Evolutionary conservation across 352 stramenopile species (phyloP).

Genomic region (Aphanomyces invadans): DNA sequence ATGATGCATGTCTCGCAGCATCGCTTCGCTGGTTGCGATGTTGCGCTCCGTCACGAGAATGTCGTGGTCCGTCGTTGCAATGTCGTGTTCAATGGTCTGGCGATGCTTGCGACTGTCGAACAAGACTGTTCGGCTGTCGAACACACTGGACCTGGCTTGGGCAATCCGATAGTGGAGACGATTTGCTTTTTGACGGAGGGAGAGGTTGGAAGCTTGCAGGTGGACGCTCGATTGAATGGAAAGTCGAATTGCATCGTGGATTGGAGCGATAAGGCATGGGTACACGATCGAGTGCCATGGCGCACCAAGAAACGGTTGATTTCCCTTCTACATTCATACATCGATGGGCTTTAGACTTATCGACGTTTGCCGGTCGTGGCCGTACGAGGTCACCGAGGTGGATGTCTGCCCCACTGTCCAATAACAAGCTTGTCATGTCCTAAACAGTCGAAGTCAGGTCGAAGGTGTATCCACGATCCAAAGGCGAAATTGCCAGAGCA

Average conservation of each 20-base stretch:
- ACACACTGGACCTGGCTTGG: neutral
- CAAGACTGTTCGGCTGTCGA: neutral
- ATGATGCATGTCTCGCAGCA: neutral
- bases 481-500: too few species aligned
- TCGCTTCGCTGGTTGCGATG: neutral
- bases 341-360: too few species aligned
- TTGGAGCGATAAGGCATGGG: slow-evolving; percentile 11
- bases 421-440: slow-evolving; percentile 1
- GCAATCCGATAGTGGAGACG: neutral
- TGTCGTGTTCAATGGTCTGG: neutral
- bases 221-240: neutral
- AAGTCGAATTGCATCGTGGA: neutral
- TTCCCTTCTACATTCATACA: slow-evolving; percentile 1
- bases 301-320: slow-evolving; percentile 11
- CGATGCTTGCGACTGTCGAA: slow-evolving; percentile 14
- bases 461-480: too few species aligned
- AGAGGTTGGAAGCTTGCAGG: neutral
- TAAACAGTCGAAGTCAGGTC: too few species aligned
- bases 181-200: neutral
- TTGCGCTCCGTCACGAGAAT: neutral
- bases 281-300: slow-evolving; percentile 18
- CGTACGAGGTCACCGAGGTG: neutral
- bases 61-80: neutral
- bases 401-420: slow-evolving; percentile 3
- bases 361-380: neutral